Evolutionary conservation across 2,329 filamentous ascomycete species (phyloP), one percentile per base, ranked within the genome.

Genomic region (Ophiosphaerella herpotricha): DNA sequence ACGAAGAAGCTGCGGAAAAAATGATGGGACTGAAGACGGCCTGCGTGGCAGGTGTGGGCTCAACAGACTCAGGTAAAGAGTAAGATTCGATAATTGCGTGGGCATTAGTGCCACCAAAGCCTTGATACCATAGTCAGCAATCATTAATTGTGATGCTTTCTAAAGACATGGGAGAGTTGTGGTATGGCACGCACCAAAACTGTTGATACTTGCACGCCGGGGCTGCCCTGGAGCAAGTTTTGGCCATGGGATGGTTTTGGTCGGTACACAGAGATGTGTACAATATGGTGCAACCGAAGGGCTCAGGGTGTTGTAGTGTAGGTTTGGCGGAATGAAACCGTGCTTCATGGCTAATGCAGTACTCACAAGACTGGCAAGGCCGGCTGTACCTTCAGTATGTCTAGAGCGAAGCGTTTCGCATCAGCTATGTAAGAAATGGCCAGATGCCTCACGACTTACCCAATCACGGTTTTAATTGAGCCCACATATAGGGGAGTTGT

Each of bases 321-420:
- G 57, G 31, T 70, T 61, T 1, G 49, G 49, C 2, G 73, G 73
- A 21, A 75, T 63, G 1, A 46, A 54, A 2, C 55, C 57, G 45
- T 75, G 56, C 46, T 75, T 66, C 5, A 80, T 52, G 0, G 73
- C 65, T 29, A 78, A 46, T 1, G 68, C 64, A 3, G 70, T 64
- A 31, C 75, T 76, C 7, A 76, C 53, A 7, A 77, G 13, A 6
- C 70, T 63, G 4, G 67, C 64, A 1, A 76, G 40, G 6, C 71
- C 73, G 36, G 64, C 48, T 12, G 53, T 44, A 12, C 40, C 53
- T 39, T 72, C 67, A 0, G 55, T 63, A 48, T 78, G 75, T 1
- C 26, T 29, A 29, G 11, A 29, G 26, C 7, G 26, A 29, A 29
- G 11, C 26, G 11, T 29, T 29, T 29, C 26, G 11, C 11, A 29